Evolutionary conservation across 2,329 filamentous ascomycete species (phyloP).

Genomic region (Diaporthe caulivora): DNA sequence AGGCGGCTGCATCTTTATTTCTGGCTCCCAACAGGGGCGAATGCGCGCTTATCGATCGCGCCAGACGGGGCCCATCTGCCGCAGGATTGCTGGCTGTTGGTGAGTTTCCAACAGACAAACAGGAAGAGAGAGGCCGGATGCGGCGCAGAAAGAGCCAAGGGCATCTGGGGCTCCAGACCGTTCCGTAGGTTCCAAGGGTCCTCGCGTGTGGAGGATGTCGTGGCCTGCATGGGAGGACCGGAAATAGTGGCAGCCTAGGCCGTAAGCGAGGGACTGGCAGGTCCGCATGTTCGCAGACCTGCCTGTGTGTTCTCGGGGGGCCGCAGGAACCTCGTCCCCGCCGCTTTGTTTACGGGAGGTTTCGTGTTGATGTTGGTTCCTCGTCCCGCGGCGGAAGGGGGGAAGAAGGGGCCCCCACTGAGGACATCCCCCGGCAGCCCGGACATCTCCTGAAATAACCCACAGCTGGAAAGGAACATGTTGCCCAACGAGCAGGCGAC

Average conservation of each 20-base stretch:
- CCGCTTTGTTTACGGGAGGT: slow-evolving; percentile 13
- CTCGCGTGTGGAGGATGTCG: not conserved
- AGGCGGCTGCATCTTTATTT: not conserved
- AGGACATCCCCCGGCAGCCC: not conserved
- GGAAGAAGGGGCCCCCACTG: not conserved
- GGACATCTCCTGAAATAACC: slow-evolving; percentile 24
- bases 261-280: not conserved
- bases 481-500: slow-evolving; percentile 7
- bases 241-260: slow-evolving; percentile 15
- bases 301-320: not conserved
- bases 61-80: not conserved
- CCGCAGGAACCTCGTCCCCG: slow-evolving; percentile 12
- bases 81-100: slow-evolving; percentile 9
- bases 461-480: not conserved
- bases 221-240: not conserved
- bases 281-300: not conserved
- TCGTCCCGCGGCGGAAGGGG: not conserved
- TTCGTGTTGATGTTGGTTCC: slow-evolving; percentile 23
- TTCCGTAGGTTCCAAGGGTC: not conserved
- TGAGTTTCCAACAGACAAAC: not conserved
- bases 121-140: not conserved
- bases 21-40: not conserved
- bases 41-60: not conserved
- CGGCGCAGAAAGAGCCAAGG: not conserved
- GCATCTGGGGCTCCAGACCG: no score